Conservation (phyloP, 192 early-diverging fungal genomes). For the Hyaloraphidium curvatum region DNA sequence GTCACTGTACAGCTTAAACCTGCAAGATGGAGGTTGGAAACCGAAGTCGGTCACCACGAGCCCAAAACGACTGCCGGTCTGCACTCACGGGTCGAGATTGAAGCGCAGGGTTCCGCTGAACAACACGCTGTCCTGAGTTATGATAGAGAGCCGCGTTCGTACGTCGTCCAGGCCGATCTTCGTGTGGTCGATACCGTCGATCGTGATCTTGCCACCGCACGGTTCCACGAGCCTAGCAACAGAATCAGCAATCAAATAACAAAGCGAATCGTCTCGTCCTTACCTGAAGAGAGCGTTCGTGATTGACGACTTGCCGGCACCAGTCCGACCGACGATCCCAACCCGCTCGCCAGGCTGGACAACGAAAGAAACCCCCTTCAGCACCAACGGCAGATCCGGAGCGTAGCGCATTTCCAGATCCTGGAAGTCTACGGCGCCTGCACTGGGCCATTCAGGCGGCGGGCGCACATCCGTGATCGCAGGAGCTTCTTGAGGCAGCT, state of each 20-base stretch:
- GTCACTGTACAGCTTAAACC: slow-evolving; percentile 30
- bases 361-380: slow-evolving; percentile 22
- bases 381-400: slow-evolving; percentile 21
- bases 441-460: slow-evolving; percentile 21
- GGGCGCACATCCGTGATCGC: slow-evolving; percentile 16
- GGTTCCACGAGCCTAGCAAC: slow-evolving; percentile 28
- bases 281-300: slow-evolving; percentile 41
- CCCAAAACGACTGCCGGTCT: too few relatives aligned
- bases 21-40: too few relatives aligned
- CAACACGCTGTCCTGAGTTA: slow-evolving; percentile 61
- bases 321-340: slow-evolving; percentile 36
- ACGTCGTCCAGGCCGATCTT: slow-evolving; percentile 9
- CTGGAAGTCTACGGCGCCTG: slow-evolving; percentile 45
- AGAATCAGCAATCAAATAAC: slow-evolving; percentile 13
- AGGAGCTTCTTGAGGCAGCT: not conserved
- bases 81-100: slow-evolving; percentile 65
- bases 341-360: slow-evolving; percentile 33
- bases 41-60: too few relatives aligned
- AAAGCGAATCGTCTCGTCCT: too few relatives aligned
- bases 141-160: slow-evolving; percentile 41
- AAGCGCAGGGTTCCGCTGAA: slow-evolving; percentile 49
- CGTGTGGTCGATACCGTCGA: not conserved
- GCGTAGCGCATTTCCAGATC: slow-evolving; percentile 37
- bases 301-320: slow-evolving; percentile 37
- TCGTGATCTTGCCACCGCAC: slow-evolving; percentile 24